Percentiles rank a stretch among this genome's conserved stretches.
Conservation (phyloP, 2,329 filamentous ascomycete genomes). For the Penicillium verrucosum region DNA sequence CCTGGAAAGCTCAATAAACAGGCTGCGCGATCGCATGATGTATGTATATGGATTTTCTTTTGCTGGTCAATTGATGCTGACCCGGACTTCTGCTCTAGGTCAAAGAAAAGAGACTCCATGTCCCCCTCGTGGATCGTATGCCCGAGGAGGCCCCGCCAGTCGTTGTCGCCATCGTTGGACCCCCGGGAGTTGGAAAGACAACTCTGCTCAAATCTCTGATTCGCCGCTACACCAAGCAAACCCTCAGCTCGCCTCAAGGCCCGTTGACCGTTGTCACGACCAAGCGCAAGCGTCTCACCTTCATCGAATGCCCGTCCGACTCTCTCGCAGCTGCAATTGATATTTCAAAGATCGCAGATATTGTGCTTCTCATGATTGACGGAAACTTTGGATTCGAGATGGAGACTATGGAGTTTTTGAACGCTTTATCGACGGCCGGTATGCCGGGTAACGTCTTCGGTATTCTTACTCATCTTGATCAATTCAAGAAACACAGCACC, state of each 20-base stretch:
- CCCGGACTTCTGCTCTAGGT: slow-evolving; percentile 53
- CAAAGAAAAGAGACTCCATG: slow-evolving; percentile 93
- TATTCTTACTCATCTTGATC: slow-evolving; percentile 89
- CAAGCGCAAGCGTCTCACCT: slow-evolving; percentile 90
- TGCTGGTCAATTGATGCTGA: slow-evolving; percentile 16
- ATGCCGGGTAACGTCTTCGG: slow-evolving; percentile 99
- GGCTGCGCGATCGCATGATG: slow-evolving; percentile 55
- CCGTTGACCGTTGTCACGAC: slow-evolving; percentile 95
- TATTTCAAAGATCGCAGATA: slow-evolving; percentile 93
- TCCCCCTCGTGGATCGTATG: slow-evolving; percentile 90
- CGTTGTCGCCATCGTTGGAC: slow-evolving; percentile 90
- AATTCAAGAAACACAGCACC: slow-evolving; percentile 90
- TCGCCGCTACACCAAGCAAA: slow-evolving; percentile 92
- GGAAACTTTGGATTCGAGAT: slow-evolving; percentile 99
- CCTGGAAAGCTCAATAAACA: slow-evolving; percentile 77
- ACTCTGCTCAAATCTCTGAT: slow-evolving; percentile 93
- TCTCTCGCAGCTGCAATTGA: slow-evolving; percentile 96
- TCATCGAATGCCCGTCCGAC: slow-evolving; percentile 92
- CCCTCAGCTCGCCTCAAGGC: slow-evolving; percentile 80
- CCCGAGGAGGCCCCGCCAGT: slow-evolving; percentile 93
- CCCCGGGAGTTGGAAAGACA: slow-evolving; percentile 87
- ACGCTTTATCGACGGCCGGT: slow-evolving; percentile 85
- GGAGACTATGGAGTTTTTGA: slow-evolving; percentile 99
- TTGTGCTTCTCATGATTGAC: slow-evolving; percentile 96
- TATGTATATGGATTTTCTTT: slow-evolving; percentile 28